Evolutionary conservation across 805 yeast species (phyloP).

Genomic region (Ogataea paradorogensis): DNA sequence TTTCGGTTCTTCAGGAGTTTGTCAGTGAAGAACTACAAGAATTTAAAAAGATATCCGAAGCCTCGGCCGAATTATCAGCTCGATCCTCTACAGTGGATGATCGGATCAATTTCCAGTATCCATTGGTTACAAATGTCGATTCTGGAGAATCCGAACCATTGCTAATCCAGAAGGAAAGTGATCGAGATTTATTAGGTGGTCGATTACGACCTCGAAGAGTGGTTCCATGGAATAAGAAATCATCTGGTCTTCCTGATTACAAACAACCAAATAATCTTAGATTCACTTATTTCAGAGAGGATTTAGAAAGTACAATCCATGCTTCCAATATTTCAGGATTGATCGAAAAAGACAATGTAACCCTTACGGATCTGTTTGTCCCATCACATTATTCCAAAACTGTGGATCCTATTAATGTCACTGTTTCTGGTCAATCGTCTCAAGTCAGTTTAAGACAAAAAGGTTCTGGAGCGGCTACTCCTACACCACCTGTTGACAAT

Average conservation of each 20-base stretch:
- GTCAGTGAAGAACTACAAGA: slow-evolving; percentile 61
- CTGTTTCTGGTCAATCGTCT: slow-evolving; percentile 14
- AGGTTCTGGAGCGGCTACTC: slow-evolving; percentile 21
- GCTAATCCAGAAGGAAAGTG: slow-evolving; percentile 42
- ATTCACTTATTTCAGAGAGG: slow-evolving; percentile 91
- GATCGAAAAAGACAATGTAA: slow-evolving; percentile 49
- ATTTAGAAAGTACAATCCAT: slow-evolving; percentile 83
- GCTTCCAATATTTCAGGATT: slow-evolving; percentile 85
- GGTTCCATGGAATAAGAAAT: slow-evolving; percentile 66
- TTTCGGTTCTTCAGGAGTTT: slow-evolving; percentile 70
- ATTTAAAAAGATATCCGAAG: slow-evolving; percentile 24
- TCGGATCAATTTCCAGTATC: slow-evolving; percentile 40
- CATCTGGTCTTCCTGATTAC: slow-evolving; percentile 15
- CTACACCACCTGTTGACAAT: slow-evolving; percentile 27
- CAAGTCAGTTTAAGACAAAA: slow-evolving; percentile 13
- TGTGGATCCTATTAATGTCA: slow-evolving; percentile 2
- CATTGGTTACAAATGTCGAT: slow-evolving; percentile 34
- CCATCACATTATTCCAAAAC: slow-evolving; percentile 34
- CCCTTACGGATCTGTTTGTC: slow-evolving; percentile 63
- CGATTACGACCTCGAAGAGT: slow-evolving; percentile 72
- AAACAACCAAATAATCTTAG: slow-evolving; percentile 49
- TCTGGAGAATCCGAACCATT: slow-evolving; percentile 27
- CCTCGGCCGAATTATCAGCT: slow-evolving; percentile 27
- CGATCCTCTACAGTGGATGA: slow-evolving; percentile 18
- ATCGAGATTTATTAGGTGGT: slow-evolving; percentile 55